Evolutionary conservation across 2,329 filamentous ascomycete species (phyloP).

Genomic region (Trichoderma brevicompactum): DNA sequence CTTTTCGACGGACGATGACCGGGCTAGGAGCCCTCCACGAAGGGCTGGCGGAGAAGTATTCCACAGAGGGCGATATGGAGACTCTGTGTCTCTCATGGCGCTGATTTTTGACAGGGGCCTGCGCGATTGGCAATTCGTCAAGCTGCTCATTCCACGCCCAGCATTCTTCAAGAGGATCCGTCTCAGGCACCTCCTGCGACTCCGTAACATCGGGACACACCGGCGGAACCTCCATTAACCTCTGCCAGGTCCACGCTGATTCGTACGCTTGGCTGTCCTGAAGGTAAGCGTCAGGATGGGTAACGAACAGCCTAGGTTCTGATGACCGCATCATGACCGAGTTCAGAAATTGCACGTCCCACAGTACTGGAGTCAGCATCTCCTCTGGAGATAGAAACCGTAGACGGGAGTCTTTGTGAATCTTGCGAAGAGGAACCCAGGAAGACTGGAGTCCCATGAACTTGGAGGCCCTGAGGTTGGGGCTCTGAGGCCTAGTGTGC

Average conservation of each 20-base stretch:
- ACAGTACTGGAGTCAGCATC: slow-evolving; percentile 72
- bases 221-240: slow-evolving; percentile 64
- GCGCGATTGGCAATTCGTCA: slow-evolving; percentile 58
- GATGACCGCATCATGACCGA: slow-evolving; percentile 75
- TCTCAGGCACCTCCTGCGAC: slow-evolving; percentile 58
- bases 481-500: slow-evolving; percentile 37
- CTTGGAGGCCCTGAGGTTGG: slow-evolving; percentile 42
- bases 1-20: slow-evolving; percentile 39
- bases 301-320: slow-evolving; percentile 72
- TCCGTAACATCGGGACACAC: slow-evolving; percentile 54
- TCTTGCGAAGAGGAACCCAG: slow-evolving; percentile 77
- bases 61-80: slow-evolving; percentile 50
- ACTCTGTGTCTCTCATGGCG: slow-evolving; percentile 48
- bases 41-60: slow-evolving; percentile 34
- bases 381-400: slow-evolving; percentile 72
- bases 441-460: slow-evolving; percentile 67
- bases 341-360: slow-evolving; percentile 72
- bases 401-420: slow-evolving; percentile 73
- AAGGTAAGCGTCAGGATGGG: slow-evolving; percentile 73
- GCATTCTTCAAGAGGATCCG: slow-evolving; percentile 65
- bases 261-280: slow-evolving; percentile 63
- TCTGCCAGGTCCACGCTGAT: slow-evolving; percentile 71
- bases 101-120: slow-evolving; percentile 50
- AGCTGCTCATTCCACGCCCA: slow-evolving; percentile 70
- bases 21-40: not conserved